Evolutionary conservation across 805 yeast species (phyloP).

Genomic region (Metschnikowia borealis): DNA sequence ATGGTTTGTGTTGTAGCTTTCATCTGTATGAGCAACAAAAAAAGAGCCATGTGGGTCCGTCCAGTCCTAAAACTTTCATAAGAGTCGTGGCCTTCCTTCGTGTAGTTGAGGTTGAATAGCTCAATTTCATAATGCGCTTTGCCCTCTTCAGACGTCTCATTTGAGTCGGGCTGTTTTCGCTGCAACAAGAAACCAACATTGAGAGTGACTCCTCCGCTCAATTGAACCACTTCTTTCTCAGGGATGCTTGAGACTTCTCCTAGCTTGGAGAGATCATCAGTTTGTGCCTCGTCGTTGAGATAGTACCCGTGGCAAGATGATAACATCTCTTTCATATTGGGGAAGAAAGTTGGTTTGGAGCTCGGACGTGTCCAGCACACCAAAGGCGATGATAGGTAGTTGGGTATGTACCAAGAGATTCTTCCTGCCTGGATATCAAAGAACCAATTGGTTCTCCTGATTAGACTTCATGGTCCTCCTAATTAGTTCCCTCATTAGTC

Average conservation of each 20-base stretch:
- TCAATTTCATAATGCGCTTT: slow-evolving; percentile 59
- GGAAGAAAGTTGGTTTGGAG: slow-evolving; percentile 41
- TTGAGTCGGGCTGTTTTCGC: slow-evolving; percentile 27
- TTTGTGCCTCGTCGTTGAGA: slow-evolving; percentile 23
- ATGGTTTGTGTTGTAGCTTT: slow-evolving; percentile 67
- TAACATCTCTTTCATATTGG: slow-evolving; percentile 41
- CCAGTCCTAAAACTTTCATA: slow-evolving; percentile 39
- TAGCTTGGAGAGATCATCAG: not conserved
- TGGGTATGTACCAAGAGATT: slow-evolving; percentile 71
- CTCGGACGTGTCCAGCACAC: slow-evolving; percentile 58
- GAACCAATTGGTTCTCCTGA: too few relatives aligned
- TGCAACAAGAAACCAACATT: slow-evolving; percentile 58
- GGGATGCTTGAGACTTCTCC: slow-evolving; percentile 1
- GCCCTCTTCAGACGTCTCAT: slow-evolving; percentile 42
- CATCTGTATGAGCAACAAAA: slow-evolving; percentile 30
- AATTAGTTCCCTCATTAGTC: too few relatives aligned
- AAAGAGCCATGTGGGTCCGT: slow-evolving; percentile 38
- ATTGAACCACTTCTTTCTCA: slow-evolving; percentile 53
- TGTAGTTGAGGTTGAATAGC: slow-evolving; percentile 54
- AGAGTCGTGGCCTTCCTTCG: slow-evolving; percentile 35
- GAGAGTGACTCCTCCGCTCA: slow-evolving; percentile 59
- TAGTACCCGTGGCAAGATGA: slow-evolving; percentile 49
- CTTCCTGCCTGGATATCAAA: slow-evolving; percentile 58
- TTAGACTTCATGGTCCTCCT: too few relatives aligned
- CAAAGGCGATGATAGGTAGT: slow-evolving; percentile 50